Conservation (phyloP, 495 filamentous ascomycete species). For the Penicillium canescens region DNA sequence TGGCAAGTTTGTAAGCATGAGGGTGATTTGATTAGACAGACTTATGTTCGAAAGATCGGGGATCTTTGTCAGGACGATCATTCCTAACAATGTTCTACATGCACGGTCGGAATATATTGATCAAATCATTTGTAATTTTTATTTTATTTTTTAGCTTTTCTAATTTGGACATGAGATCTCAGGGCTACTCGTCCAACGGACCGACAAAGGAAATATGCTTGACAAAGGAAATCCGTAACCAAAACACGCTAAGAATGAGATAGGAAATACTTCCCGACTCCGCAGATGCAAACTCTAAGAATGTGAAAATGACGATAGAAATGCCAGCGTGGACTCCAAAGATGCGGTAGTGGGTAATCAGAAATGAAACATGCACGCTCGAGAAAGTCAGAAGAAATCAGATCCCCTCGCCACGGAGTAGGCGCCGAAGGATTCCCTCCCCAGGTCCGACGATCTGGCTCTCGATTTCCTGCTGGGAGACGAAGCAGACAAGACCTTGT, state of each 20-base stretch:
- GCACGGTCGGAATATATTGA: background rate
- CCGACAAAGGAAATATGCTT: conserved; percentile 27
- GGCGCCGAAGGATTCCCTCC: conserved; percentile 46
- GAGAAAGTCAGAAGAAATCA: conserved; percentile 13
- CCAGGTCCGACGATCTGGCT: conserved; percentile 69
- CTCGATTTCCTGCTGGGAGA: conserved; percentile 75
- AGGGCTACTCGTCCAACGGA: background rate
- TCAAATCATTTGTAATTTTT: conserved; percentile 2
- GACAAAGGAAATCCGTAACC: conserved; percentile 7
- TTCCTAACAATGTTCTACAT: background rate
- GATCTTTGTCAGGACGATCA: conserved; percentile 4
- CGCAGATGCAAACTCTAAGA: conserved; percentile 16
- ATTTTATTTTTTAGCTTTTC: background rate
- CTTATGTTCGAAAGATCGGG: conserved; percentile 35
- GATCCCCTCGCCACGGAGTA: conserved; percentile 45
- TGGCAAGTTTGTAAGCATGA: conserved; percentile 61
- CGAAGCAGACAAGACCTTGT: conserved; percentile 71
- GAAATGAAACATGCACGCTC: background rate
- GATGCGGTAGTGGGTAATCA: conserved; percentile 11
- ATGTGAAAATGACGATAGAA: conserved; percentile 18
- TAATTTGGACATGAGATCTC: background rate
- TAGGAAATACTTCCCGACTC: conserved; percentile 11
- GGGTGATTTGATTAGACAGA: conserved; percentile 61
- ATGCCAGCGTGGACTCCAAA: conserved; percentile 9
- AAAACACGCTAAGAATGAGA: conserved; percentile 9